Evolutionary conservation across 257 asterid species (phyloP).

Genomic region (Nicotiana obtusifolia): DNA sequence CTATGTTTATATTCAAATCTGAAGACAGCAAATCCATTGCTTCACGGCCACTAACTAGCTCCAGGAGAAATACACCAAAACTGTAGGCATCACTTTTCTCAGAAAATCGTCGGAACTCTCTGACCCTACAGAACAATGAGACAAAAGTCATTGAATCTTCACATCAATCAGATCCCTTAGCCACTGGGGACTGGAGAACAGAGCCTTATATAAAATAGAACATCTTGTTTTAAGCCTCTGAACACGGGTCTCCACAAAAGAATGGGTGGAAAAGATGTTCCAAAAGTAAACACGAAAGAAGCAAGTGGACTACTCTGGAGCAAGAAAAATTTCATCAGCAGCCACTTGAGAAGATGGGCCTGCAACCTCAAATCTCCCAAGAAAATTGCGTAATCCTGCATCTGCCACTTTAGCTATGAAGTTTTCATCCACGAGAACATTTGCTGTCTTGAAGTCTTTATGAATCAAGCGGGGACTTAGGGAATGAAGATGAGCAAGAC

Average conservation of each 20-base stretch:
- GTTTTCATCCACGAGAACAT: constrained; percentile 91
- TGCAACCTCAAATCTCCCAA: constrained; percentile 67
- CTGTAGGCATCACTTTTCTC: constrained; percentile 89
- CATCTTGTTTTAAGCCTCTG: background rate
- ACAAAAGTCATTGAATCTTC: constrained; percentile 3
- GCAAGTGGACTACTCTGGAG: constrained; percentile 66
- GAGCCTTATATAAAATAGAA: constrained; percentile 8
- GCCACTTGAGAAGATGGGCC: constrained; percentile 66
- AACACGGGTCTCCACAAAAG: background rate
- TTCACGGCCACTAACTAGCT: constrained; percentile 74
- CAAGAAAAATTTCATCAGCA: constrained; percentile 65
- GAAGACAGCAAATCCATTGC: constrained; percentile 51
- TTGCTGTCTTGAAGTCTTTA: constrained; percentile 86
- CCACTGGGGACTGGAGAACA: constrained; percentile 6
- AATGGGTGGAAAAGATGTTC: background rate
- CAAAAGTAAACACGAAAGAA: constrained; percentile 4
- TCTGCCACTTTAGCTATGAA: constrained; percentile 88
- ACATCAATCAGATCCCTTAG: background rate
- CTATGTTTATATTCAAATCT: constrained; percentile 49
- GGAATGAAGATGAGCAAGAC: constrained; percentile 79
- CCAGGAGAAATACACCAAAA: constrained; percentile 85
- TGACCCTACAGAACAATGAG: constrained; percentile 47
- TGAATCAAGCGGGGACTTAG: constrained; percentile 82
- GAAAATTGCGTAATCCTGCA: constrained; percentile 88
- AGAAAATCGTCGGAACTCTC: constrained; percentile 79